phyloP scores from a whole-genome alignment of 2,329 filamentous ascomycete species.

The Volutella citrinella region DNA sequence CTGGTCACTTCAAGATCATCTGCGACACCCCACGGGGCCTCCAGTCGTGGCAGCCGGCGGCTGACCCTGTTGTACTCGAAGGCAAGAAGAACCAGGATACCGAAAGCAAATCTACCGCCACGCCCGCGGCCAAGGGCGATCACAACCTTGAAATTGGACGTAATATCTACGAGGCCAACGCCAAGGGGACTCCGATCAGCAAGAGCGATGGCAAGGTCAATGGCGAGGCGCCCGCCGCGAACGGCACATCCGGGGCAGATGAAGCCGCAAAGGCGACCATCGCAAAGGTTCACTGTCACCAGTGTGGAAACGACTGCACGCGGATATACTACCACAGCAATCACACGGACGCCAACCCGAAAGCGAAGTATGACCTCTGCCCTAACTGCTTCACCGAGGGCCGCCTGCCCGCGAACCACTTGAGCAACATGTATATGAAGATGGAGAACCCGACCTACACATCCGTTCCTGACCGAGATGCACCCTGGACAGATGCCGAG shows the following conservation, averaged over 20 bases:
- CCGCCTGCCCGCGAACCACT: conserved; percentile 76
- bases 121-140: conserved; percentile 69
- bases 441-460: conserved; percentile 86
- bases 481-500: conserved; percentile 89
- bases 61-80: conserved; percentile 65
- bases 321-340: conserved; percentile 59
- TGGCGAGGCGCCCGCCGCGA: conserved; percentile 66
- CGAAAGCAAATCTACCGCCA: conserved; percentile 67
- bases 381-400: conserved; percentile 86
- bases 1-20: conserved; percentile 93
- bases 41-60: conserved; percentile 90
- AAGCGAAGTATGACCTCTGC: conserved; percentile 83
- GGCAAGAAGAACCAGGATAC: conserved; percentile 64
- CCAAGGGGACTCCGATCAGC: conserved; percentile 70
- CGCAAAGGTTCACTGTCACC: conserved; percentile 77
- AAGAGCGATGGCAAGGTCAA: conserved; percentile 71
- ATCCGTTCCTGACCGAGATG: conserved; percentile 74
- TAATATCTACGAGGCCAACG: conserved; percentile 91
- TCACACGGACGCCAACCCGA: conserved; percentile 55
- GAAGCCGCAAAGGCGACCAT: conserved; percentile 64
- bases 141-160: conserved; percentile 90
- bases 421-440: conserved; percentile 78
- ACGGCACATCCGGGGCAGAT: conserved; percentile 59
- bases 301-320: conserved; percentile 87
- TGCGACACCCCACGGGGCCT: conserved; percentile 93